Conservation (phyloP, 345 rosid genomes). For the Euphorbia peplus region DNA sequence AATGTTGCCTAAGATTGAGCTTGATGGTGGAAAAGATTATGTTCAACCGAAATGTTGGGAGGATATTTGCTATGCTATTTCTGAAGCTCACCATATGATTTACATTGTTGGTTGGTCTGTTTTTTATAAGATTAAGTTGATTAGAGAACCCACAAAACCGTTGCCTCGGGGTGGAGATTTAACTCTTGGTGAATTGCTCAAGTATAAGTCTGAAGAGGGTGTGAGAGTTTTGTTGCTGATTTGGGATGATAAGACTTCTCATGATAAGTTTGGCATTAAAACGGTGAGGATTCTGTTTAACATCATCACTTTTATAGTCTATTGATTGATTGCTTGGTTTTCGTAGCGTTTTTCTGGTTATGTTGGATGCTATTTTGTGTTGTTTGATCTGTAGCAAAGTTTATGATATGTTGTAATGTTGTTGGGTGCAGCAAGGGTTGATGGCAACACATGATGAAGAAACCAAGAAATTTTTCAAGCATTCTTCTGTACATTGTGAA, state of each 20-base stretch:
- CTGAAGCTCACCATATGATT: constrained; percentile 93
- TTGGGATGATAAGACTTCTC: constrained; percentile 96
- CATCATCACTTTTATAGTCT: background rate
- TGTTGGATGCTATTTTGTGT: background rate
- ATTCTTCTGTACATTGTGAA: constrained; percentile 94
- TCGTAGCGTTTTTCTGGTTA: background rate
- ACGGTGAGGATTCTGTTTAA: constrained; percentile 43
- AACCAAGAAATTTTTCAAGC: constrained; percentile 81
- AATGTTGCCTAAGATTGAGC: constrained; percentile 38
- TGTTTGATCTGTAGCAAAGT: background rate
- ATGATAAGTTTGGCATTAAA: constrained; percentile 52
- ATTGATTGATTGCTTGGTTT: background rate
- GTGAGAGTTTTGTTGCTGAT: constrained; percentile 78
- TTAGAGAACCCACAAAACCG: constrained; percentile 66
- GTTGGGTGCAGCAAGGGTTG: constrained; percentile 62
- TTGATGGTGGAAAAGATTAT: constrained; percentile 49
- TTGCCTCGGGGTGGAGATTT: constrained; percentile 70
- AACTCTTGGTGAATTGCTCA: constrained; percentile 84
- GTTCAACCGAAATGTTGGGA: constrained; percentile 76
- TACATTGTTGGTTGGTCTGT: constrained; percentile 94
- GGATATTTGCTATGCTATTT: constrained; percentile 79
- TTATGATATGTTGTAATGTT: background rate
- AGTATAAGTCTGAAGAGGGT: constrained; percentile 92
- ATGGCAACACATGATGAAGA: constrained; percentile 97
- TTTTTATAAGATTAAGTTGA: constrained; percentile 66